These are phyloP conservation scores for Naumovozyma castellii DNA, from an alignment of 805 yeast species.

Conservation along the genomic window DNA sequence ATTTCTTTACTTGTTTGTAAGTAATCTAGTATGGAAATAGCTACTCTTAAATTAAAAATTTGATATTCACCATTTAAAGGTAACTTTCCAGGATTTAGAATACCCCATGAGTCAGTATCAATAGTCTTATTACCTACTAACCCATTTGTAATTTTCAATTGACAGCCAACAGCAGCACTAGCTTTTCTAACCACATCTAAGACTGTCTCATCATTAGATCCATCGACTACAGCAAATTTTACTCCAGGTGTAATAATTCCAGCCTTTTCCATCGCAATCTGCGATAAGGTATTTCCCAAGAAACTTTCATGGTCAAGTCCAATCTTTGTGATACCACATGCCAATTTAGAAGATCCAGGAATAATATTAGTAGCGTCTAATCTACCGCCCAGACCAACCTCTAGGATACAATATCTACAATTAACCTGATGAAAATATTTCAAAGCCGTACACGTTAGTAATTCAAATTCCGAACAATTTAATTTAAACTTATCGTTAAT, in stretches of 20 bases:
- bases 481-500: constrained; percentile 35
- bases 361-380: constrained; percentile 82
- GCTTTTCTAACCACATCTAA: constrained; percentile 35
- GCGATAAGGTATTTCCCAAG: constrained; percentile 53
- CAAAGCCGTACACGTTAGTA: constrained; percentile 77
- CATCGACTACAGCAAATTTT: constrained; percentile 61
- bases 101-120: constrained; percentile 27
- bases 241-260: constrained; percentile 56
- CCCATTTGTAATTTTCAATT: constrained; percentile 19
- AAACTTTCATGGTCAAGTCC: constrained; percentile 78
- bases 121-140: constrained; percentile 6
- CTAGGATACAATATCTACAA: constrained; percentile 74
- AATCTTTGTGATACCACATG: constrained; percentile 72
- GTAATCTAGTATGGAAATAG: constrained; percentile 45
- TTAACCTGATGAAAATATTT: constrained; percentile 51
- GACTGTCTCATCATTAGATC: constrained; percentile 47
- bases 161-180: constrained; percentile 30
- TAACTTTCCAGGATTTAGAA: constrained; percentile 27
- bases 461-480: constrained; percentile 81
- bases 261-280: constrained; percentile 73
- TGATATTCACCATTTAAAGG: constrained; percentile 73
- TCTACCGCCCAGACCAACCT: constrained; percentile 90
- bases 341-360: constrained; percentile 38
- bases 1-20: constrained; percentile 18
- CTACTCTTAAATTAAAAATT: constrained; percentile 54